Evolutionary conservation across 495 filamentous ascomycete species (phyloP).

Genomic region (Pseudomonodictys pantanalensis): DNA sequence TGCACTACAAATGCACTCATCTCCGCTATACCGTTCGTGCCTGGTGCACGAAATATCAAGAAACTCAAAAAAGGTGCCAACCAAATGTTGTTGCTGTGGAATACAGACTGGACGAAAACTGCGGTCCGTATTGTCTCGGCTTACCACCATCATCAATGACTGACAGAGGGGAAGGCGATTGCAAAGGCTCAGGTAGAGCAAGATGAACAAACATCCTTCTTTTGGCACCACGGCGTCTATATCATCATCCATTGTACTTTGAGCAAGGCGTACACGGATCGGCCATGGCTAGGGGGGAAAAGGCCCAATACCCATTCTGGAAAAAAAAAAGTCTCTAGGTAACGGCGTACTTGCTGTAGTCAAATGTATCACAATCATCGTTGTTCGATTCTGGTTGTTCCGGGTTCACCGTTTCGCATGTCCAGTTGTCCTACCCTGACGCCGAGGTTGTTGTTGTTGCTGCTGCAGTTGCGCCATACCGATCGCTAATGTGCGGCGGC

Average conservation of each 20-base stretch:
- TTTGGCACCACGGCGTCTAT: conserved; percentile 5
- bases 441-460: background rate
- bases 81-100: conserved; percentile 52
- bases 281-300: conserved; percentile 2
- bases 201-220: background rate
- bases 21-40: conserved; percentile 50
- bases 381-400: conserved; percentile 14
- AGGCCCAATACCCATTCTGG: conserved; percentile 23
- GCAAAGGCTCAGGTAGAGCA: conserved; percentile 18
- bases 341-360: conserved; percentile 24
- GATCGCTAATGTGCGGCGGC: conserved; percentile 27
- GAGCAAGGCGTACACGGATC: conserved; percentile 27
- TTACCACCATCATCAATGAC: background rate
- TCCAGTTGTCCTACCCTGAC: conserved; percentile 11
- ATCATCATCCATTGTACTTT: background rate
- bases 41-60: conserved; percentile 53
- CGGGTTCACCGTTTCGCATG: conserved; percentile 7
- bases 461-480: background rate
- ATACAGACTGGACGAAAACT: conserved; percentile 45
- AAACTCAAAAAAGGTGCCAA: conserved; percentile 48
- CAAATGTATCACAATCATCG: conserved; percentile 22
- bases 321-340: conserved; percentile 9
- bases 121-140: conserved; percentile 33
- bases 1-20: conserved; percentile 52
- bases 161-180: conserved; percentile 13